Conservation (phyloP, 495 filamentous ascomycete species). For the Eremomyces bilateralis region DNA sequence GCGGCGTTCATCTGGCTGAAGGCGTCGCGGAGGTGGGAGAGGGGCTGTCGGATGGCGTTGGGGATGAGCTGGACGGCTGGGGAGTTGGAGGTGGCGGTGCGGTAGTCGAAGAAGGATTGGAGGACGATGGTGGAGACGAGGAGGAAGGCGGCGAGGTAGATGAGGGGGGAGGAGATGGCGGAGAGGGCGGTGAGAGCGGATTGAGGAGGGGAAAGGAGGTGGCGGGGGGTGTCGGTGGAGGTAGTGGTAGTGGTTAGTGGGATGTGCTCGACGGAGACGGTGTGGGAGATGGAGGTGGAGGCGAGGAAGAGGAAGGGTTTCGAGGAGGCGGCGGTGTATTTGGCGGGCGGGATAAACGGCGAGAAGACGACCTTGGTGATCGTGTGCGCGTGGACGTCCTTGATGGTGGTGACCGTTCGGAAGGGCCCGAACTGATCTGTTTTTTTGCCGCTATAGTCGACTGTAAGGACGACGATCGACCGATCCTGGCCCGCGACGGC, state of each 20-base stretch:
- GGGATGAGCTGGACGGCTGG: slow-evolving; percentile 40
- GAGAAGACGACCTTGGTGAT: slow-evolving; percentile 78
- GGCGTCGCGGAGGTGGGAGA: not conserved
- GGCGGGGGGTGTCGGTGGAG: not conserved
- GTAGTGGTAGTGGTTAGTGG: slow-evolving; percentile 1
- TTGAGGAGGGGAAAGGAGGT: slow-evolving; percentile 21
- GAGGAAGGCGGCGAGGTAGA: not conserved
- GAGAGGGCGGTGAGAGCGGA: slow-evolving; percentile 71
- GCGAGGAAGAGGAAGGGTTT: slow-evolving; percentile 5
- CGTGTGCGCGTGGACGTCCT: slow-evolving; percentile 55
- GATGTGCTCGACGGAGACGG: slow-evolving; percentile 42
- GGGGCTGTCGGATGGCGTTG: not conserved
- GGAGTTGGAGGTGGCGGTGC: slow-evolving; percentile 64
- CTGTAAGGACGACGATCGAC: slow-evolving; percentile 53
- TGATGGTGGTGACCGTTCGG: slow-evolving; percentile 30
- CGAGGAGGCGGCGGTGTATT: slow-evolving; percentile 10
- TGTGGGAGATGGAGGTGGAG: no score
- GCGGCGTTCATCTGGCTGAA: not conserved
- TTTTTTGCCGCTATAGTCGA: slow-evolving; percentile 30
- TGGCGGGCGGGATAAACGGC: slow-evolving; percentile 34
- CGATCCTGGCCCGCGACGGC: slow-evolving; percentile 69
- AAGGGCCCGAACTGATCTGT: slow-evolving; percentile 35
- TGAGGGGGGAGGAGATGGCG: slow-evolving; percentile 33
- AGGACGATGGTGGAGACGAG: not conserved
- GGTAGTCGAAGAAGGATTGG: slow-evolving; percentile 19